Percentiles rank a stretch among this genome's conserved stretches.
Conservation (phyloP, 2,329 filamentous ascomycete genomes). For the Scedosporium boydii region DNA sequence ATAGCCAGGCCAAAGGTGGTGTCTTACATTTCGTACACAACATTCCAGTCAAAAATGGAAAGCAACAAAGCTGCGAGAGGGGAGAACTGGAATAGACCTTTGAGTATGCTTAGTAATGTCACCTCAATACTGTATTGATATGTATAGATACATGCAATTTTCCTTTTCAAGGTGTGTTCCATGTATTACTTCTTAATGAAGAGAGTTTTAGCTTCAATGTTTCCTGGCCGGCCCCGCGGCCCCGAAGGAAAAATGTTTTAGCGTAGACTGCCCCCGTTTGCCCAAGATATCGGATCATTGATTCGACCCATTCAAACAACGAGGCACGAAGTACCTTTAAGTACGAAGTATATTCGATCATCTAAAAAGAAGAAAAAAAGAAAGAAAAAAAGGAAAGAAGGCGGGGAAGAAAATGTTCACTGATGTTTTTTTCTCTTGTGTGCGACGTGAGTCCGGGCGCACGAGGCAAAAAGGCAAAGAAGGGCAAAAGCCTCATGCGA, state of each 20-base stretch:
- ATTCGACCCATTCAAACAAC: not conserved
- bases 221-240: not conserved
- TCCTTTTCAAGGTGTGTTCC: not conserved
- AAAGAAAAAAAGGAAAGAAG: too few species aligned
- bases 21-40: too few species aligned
- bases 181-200: too few species aligned
- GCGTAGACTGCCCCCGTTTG: not conserved
- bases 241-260: slow-evolving; percentile 1
- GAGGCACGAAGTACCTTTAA: not conserved
- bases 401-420: too few species aligned
- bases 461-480: too few species aligned
- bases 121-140: too few species aligned
- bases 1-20: too few species aligned
- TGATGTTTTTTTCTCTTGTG: too few species aligned
- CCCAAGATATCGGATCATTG: not conserved
- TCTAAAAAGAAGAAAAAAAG: too few species aligned
- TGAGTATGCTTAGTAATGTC: not conserved
- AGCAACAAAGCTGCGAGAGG: not conserved
- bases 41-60: not conserved
- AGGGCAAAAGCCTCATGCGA: too few species aligned
- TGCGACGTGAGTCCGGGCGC: too few species aligned
- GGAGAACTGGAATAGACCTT: not conserved
- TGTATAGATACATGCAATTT: not conserved
- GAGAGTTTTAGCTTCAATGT: not conserved
- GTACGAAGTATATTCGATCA: too few species aligned